phyloP scores from a whole-genome alignment of 768 basidiomycete genomes.

The Naganishia vishniacii region DNA sequence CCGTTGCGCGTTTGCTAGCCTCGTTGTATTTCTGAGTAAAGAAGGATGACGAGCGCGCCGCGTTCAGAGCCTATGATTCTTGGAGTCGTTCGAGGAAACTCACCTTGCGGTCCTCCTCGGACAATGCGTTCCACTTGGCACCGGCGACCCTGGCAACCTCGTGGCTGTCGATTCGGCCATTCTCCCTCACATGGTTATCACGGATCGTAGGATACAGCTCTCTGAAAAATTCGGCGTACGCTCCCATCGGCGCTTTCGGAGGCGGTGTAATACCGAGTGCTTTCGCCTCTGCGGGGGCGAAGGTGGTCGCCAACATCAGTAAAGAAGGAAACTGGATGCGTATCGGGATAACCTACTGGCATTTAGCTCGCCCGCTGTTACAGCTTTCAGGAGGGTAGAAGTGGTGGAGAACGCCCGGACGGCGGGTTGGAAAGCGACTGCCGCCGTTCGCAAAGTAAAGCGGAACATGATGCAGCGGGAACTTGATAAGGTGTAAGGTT shows the following conservation, averaged over 20 bases:
- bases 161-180: slow-evolving; percentile 15
- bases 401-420: slow-evolving; percentile 6
- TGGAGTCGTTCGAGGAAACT: not conserved
- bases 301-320: no score
- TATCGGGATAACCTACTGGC: slow-evolving; percentile 15
- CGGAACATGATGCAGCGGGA: slow-evolving; percentile 5
- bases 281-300: slow-evolving; percentile 3
- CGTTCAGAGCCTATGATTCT: not conserved
- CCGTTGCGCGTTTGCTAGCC: slow-evolving; percentile 5
- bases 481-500: no score
- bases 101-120: slow-evolving; percentile 26
- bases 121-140: slow-evolving; percentile 21
- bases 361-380: not conserved
- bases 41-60: not conserved
- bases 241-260: slow-evolving; percentile 23
- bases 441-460: not conserved
- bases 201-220: slow-evolving; percentile 23
- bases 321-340: no score
- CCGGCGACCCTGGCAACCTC: slow-evolving; percentile 24
- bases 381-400: not conserved
- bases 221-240: slow-evolving; percentile 27
- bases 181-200: not conserved
- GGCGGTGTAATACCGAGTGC: slow-evolving; percentile 17
- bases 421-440: not conserved
- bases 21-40: slow-evolving; percentile 5